phyloP scores from a whole-genome alignment of 1,139 yeast species.

The Wickerhamiella pararugosa region DNA sequence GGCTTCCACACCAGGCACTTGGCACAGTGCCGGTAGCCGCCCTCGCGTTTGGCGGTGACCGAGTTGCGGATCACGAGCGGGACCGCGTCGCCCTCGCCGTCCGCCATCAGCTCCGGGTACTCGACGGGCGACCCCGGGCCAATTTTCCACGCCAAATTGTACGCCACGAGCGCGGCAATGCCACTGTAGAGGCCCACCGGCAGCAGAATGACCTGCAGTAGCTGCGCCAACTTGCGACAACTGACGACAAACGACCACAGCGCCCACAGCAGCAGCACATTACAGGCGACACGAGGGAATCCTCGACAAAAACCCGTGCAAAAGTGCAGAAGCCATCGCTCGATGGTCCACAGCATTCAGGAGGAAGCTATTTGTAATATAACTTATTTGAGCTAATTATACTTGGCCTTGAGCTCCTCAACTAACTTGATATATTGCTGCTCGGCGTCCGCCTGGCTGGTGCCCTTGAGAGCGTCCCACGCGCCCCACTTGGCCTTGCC shows the following conservation, averaged over 20 bases:
- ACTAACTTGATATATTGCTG: constrained; percentile 63
- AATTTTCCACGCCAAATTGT: constrained; percentile 38
- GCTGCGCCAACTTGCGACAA: constrained; percentile 19
- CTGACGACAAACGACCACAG: constrained; percentile 29
- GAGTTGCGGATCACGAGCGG: constrained; percentile 26
- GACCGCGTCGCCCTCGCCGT: constrained; percentile 15
- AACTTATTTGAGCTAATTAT: constrained; percentile 6
- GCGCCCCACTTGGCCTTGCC: constrained; percentile 97
- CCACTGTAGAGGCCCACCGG: constrained; percentile 19
- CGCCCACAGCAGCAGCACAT: constrained; percentile 43
- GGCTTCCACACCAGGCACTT: constrained; percentile 86
- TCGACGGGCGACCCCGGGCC: constrained; percentile 43
- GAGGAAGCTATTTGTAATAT: background rate
- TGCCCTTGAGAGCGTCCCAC: constrained; percentile 82
- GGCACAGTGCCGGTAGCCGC: constrained; percentile 44
- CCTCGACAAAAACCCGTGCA: constrained; percentile 38
- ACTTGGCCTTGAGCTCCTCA: constrained; percentile 24
- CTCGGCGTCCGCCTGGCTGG: constrained; percentile 83
- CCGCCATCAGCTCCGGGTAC: constrained; percentile 14
- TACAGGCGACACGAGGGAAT: constrained; percentile 47
- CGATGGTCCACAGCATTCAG: constrained; percentile 6
- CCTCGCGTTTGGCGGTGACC: constrained; percentile 31
- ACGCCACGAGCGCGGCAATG: constrained; percentile 19
- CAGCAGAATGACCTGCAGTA: constrained; percentile 11
- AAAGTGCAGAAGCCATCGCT: constrained; percentile 4